These are phyloP conservation scores for Paulownia fortunei DNA, from an alignment of 257 asterid species.

Conservation along the genomic window DNA sequence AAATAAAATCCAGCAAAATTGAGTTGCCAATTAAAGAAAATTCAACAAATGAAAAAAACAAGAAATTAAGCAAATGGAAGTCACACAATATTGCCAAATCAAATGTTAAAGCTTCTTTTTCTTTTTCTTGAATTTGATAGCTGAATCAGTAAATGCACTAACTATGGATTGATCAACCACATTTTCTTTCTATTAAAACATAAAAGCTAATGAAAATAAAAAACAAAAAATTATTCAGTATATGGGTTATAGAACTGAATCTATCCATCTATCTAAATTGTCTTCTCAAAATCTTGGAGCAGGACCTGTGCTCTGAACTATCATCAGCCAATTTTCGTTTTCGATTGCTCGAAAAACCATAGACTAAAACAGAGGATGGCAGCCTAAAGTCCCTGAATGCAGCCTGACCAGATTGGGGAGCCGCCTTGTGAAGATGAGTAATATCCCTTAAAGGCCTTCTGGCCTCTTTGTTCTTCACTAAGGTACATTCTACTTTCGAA, in stretches of 20 bases:
- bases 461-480: constrained; percentile 12
- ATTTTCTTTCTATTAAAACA: not conserved
- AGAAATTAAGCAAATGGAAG: not conserved
- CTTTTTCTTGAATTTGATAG: not conserved
- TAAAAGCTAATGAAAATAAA: not conserved
- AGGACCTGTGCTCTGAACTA: constrained; percentile 14
- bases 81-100: not conserved
- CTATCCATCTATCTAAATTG: constrained; percentile 43
- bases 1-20: not conserved
- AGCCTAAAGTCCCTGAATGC: not conserved
- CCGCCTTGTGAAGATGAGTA: constrained; percentile 38
- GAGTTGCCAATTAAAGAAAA: not conserved
- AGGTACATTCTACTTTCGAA: constrained; percentile 3
- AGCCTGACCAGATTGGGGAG: not conserved
- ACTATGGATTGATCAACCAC: not conserved
- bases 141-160: not conserved
- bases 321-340: constrained; percentile 39
- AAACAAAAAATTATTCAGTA: not conserved
- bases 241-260: not conserved
- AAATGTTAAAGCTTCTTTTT: not conserved
- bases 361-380: not conserved
- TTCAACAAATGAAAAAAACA: not conserved
- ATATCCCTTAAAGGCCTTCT: constrained; percentile 56
- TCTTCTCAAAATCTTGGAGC: constrained; percentile 47
- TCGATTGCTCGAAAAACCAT: constrained; percentile 16